Conservation (phyloP, 306 rosid genomes). For the Gynostemma pentaphyllum region DNA sequence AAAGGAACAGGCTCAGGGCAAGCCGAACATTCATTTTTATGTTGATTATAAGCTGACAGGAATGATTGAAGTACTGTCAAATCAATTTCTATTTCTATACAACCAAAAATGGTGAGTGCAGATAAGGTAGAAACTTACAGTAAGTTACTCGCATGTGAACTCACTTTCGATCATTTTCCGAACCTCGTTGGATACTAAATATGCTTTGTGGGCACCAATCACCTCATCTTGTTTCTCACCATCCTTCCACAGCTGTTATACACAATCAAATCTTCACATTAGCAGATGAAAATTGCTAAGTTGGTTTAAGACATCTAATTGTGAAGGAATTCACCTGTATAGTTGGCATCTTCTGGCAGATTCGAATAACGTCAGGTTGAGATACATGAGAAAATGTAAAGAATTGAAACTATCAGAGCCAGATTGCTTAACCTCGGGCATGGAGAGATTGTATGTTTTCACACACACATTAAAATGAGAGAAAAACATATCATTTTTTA, state of each 20-base stretch:
- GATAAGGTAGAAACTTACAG: not conserved
- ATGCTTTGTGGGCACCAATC: conserved; percentile 65
- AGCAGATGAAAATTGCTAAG: not conserved
- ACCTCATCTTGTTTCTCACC: conserved; percentile 65
- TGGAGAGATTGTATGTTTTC: not conserved
- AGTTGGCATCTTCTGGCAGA: conserved; percentile 84
- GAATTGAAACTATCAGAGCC: not conserved
- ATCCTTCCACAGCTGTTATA: conserved; percentile 73
- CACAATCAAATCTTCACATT: not conserved
- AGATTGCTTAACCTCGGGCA: conserved; percentile 18
- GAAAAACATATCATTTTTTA: too few relatives aligned
- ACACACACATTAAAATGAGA: not conserved
- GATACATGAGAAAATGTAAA: conserved; percentile 17
- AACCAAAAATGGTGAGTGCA: too few relatives aligned
- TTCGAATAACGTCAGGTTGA: conserved; percentile 15
- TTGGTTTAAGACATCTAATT: conserved; percentile 5
- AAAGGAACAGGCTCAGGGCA: not conserved
- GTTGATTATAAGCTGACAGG: not conserved
- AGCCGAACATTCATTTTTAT: conserved; percentile 2
- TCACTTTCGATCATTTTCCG: conserved; percentile 59
- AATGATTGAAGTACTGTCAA: not conserved
- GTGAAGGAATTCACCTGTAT: conserved; percentile 49
- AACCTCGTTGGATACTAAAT: conserved; percentile 56
- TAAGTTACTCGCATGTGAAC: conserved; percentile 18
- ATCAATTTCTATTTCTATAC: not conserved